phyloP scores from a whole-genome alignment of 139 green algal species.

The Pleodorina starrii region DNA sequence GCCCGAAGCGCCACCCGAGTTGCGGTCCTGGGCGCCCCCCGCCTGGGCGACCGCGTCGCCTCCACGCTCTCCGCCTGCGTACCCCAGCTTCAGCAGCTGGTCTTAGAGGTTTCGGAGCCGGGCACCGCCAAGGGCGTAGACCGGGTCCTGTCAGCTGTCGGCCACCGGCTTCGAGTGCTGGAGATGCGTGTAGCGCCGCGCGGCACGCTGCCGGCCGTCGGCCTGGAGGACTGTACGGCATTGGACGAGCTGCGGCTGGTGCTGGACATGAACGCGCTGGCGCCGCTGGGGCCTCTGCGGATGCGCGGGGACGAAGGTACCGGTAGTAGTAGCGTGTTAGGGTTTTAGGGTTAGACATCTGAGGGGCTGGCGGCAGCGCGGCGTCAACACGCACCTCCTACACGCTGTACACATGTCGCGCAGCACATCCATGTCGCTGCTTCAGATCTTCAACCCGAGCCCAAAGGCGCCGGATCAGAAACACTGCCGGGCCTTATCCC shows the following conservation, averaged over 20 bases:
- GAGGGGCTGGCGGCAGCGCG: no score
- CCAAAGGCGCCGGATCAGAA: no score
- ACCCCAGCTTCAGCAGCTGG: background rate
- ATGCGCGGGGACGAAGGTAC: slow-evolving; percentile 10
- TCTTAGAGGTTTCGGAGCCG: background rate
- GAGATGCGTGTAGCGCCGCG: background rate
- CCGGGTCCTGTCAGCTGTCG: background rate
- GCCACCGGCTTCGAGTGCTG: background rate
- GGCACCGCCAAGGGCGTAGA: background rate
- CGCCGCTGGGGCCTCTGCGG: slow-evolving; percentile 20
- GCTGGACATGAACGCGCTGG: background rate
- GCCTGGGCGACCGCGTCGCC: background rate
- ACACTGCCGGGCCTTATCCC: no score
- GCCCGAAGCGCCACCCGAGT: background rate
- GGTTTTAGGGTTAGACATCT: no score
- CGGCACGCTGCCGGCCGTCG: background rate
- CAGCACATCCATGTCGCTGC: no score
- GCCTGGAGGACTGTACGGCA: slow-evolving; percentile 4
- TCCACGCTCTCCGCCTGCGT: background rate
- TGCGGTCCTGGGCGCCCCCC: background rate
- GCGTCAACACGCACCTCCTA: no score
- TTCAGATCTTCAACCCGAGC: no score
- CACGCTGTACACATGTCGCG: no score
- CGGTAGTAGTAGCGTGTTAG: no score
- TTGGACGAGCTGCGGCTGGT: slow-evolving; percentile 14